phyloP scores from a whole-genome alignment of 768 basidiomycete genomes.

The Lyophyllum shimeji region DNA sequence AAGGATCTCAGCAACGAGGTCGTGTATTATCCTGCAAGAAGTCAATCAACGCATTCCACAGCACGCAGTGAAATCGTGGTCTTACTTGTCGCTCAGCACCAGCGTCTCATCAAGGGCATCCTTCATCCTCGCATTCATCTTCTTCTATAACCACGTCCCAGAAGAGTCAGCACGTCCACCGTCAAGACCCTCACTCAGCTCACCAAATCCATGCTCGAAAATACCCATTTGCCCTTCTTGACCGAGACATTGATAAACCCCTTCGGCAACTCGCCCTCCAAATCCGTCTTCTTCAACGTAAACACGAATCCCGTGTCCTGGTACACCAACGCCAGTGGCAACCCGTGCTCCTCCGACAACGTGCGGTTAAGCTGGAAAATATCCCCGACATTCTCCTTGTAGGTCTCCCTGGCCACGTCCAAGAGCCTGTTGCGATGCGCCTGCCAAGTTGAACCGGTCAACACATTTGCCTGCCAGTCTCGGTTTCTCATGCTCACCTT shows the following conservation, averaged over 20 bases:
- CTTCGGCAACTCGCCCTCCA: slow-evolving; percentile 63
- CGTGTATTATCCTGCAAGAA: slow-evolving; percentile 67
- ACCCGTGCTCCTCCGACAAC: slow-evolving; percentile 58
- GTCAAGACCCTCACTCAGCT: slow-evolving; percentile 17
- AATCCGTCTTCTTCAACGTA: slow-evolving; percentile 62
- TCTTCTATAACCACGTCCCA: slow-evolving; percentile 57
- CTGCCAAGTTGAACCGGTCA: slow-evolving; percentile 25
- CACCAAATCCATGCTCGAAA: slow-evolving; percentile 83
- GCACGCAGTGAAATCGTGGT: slow-evolving; percentile 9
- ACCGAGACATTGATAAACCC: slow-evolving; percentile 69
- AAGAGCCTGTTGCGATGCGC: slow-evolving; percentile 81
- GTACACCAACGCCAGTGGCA: slow-evolving; percentile 68
- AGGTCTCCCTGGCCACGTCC: slow-evolving; percentile 94
- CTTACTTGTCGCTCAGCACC: slow-evolving; percentile 78
- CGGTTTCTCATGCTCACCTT: slow-evolving; percentile 29
- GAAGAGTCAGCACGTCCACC: neutral
- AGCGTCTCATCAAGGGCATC: slow-evolving; percentile 90
- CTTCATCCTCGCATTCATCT: slow-evolving; percentile 85
- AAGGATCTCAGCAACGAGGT: slow-evolving; percentile 70
- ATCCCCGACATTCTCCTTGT: slow-evolving; percentile 90
- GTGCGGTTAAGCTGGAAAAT: slow-evolving; percentile 67
- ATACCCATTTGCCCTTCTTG: slow-evolving; percentile 71
- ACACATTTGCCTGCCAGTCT: neutral
- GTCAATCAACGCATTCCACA: neutral
- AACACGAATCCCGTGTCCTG: slow-evolving; percentile 78